A percentile compares a stretch with the other conserved stretches of the same genome.
Conservation (phyloP, 2,329 filamentous ascomycete species). For the Didymella keratinophila region DNA sequence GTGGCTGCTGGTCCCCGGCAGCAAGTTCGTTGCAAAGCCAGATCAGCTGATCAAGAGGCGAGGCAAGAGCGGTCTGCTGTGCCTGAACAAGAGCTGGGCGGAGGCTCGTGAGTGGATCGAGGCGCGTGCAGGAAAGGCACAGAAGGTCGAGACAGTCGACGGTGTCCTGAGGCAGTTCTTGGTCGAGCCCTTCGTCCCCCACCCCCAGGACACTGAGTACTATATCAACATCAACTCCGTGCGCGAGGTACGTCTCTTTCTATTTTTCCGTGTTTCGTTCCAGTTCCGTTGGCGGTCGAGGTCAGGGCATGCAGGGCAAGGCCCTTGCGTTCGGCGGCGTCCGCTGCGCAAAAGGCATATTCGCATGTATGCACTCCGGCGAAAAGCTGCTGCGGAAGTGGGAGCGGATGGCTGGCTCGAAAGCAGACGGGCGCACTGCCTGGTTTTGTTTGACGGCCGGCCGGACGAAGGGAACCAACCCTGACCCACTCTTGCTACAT, state of each 20-base stretch:
- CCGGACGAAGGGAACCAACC: slow-evolving; percentile 51
- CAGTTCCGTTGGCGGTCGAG: slow-evolving; percentile 9
- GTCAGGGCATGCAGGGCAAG: slow-evolving; percentile 7
- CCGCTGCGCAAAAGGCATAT: slow-evolving; percentile 24
- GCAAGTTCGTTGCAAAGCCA: slow-evolving; percentile 98
- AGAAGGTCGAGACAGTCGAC: slow-evolving; percentile 90
- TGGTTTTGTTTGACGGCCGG: slow-evolving; percentile 48
- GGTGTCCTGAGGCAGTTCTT: slow-evolving; percentile 94
- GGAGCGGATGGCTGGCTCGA: slow-evolving; percentile 28
- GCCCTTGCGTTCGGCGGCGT: slow-evolving; percentile 6
- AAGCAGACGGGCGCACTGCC: slow-evolving; percentile 34
- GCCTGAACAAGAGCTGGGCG: slow-evolving; percentile 95
- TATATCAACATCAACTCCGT: slow-evolving; percentile 99
- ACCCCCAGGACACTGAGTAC: slow-evolving; percentile 95
- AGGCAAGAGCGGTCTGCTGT: slow-evolving; percentile 97
- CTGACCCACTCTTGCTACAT: slow-evolving; percentile 48
- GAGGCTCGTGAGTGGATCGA: slow-evolving; percentile 95
- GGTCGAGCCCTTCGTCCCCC: slow-evolving; percentile 97
- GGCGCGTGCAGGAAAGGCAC: slow-evolving; percentile 86
- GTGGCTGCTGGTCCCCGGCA: slow-evolving; percentile 82
- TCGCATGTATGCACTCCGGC: slow-evolving; percentile 12
- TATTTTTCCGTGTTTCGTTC: slow-evolving; percentile 24
- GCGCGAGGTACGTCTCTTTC: slow-evolving; percentile 82
- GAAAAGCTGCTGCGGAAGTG: slow-evolving; percentile 22
- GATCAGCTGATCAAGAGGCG: slow-evolving; percentile 99